phyloP scores from a whole-genome alignment of 768 basidiomycete genomes.

The Termitomyces sp. region DNA sequence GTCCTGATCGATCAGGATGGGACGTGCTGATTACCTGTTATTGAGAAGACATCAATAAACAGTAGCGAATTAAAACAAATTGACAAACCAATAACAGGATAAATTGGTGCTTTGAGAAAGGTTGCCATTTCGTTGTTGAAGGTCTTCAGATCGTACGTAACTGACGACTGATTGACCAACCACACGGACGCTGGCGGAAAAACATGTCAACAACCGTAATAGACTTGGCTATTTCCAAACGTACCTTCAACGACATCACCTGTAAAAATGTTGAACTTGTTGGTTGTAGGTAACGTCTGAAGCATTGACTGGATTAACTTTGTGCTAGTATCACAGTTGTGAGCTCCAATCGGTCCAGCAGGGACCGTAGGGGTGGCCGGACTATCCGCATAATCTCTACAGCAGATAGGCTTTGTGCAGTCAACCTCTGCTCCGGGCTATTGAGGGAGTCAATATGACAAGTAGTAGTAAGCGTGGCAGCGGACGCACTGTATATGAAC shows the following conservation, averaged over 20 bases:
- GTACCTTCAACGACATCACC: conserved; percentile 60
- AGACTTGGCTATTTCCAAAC: not conserved
- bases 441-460: not conserved
- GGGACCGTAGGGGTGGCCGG: conserved; percentile 29
- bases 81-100: conserved; percentile 40
- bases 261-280: conserved; percentile 53
- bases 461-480: not conserved
- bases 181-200: conserved; percentile 38
- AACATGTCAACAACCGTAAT: not conserved
- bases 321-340: conserved; percentile 48
- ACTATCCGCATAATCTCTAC: conserved; percentile 42
- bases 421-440: conserved; percentile 48
- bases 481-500: conserved; percentile 40
- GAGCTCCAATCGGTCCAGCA: conserved; percentile 44
- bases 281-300: conserved; percentile 30
- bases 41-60: not conserved
- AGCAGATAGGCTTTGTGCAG: conserved; percentile 62
- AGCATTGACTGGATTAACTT: conserved; percentile 46
- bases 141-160: conserved; percentile 28
- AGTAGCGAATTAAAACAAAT: not conserved
- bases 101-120: conserved; percentile 36
- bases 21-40: conserved; percentile 45
- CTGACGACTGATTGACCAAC: conserved; percentile 39
- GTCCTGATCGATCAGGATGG: not conserved
- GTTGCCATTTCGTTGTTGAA: conserved; percentile 42